phyloP scores from a whole-genome alignment of 164 flowering plant genomes.

The Kalanchoe fedtschenkoi region DNA sequence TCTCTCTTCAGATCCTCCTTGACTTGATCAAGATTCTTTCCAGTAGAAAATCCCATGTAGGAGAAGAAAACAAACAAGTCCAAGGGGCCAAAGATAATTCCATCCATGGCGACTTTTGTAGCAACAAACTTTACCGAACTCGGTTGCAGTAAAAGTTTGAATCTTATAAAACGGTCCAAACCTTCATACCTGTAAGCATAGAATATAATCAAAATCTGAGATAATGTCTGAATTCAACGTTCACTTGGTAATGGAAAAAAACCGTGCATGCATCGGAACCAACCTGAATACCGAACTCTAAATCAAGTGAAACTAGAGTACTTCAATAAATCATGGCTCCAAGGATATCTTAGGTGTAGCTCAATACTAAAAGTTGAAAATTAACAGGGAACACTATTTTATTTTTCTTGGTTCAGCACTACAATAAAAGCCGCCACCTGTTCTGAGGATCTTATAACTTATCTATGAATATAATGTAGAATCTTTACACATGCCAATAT shows the following conservation, averaged over 20 bases:
- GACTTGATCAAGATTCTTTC: conserved; percentile 57
- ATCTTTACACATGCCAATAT: not conserved
- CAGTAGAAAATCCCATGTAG: conserved; percentile 75
- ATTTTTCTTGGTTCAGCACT: not conserved
- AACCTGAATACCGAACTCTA: too few species aligned
- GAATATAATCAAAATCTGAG: not conserved
- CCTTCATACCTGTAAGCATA: conserved; percentile 61
- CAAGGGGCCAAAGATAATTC: conserved; percentile 67
- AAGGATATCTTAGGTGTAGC: too few species aligned
- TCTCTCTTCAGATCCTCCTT: conserved; percentile 87
- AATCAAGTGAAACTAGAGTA: too few species aligned
- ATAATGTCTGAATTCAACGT: not conserved
- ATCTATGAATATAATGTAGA: not conserved
- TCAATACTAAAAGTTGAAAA: not conserved
- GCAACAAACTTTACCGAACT: conserved; percentile 62
- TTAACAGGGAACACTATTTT: not conserved
- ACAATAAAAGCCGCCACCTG: not conserved
- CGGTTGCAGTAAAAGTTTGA: conserved; percentile 37
- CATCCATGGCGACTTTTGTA: conserved; percentile 71
- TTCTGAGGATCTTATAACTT: too few species aligned
- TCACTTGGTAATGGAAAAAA: too few species aligned
- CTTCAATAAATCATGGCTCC: too few species aligned
- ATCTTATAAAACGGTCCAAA: conserved; percentile 52
- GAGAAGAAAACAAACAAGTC: conserved; percentile 68
- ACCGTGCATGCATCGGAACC: too few species aligned